phyloP scores from a whole-genome alignment of 2,329 filamentous ascomycete species.

The Trichophyton rubrum region DNA sequence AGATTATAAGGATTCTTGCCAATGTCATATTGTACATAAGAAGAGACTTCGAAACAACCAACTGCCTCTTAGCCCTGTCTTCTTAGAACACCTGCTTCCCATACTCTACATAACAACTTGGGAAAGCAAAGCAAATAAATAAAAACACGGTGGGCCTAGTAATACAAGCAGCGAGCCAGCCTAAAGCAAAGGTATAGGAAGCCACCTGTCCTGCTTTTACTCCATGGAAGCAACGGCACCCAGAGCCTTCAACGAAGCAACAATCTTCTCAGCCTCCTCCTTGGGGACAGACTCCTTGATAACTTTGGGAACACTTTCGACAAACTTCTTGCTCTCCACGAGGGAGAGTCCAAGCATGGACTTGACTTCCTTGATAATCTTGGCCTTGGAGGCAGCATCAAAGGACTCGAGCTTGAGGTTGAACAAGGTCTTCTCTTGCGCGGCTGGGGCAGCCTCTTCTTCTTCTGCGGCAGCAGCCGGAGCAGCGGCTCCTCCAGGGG shows the following conservation, averaged over 20 bases:
- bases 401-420: conserved; percentile 87
- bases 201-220: conserved; percentile 36
- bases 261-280: conserved; percentile 98
- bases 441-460: conserved; percentile 76
- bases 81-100: conserved; percentile 2
- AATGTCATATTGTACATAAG: conserved; percentile 3
- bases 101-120: neutral
- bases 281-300: conserved; percentile 99
- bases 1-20: neutral
- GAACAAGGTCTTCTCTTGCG: conserved; percentile 92
- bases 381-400: conserved; percentile 81
- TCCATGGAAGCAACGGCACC: conserved; percentile 87
- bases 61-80: conserved; percentile 1
- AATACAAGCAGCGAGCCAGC: conserved; percentile 4
- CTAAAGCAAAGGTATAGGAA: neutral
- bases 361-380: conserved; percentile 99
- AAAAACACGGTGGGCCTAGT: neutral
- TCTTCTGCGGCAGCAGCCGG: conserved; percentile 53
- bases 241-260: conserved; percentile 83
- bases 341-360: conserved; percentile 83
- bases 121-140: neutral
- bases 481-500: conserved; percentile 43
- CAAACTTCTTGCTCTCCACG: conserved; percentile 99
- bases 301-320: conserved; percentile 92
- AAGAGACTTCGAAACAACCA: conserved; percentile 2